phyloP scores from a whole-genome alignment of 2,329 filamentous ascomycete genomes.

The Phialemoniopsis sp. region DNA sequence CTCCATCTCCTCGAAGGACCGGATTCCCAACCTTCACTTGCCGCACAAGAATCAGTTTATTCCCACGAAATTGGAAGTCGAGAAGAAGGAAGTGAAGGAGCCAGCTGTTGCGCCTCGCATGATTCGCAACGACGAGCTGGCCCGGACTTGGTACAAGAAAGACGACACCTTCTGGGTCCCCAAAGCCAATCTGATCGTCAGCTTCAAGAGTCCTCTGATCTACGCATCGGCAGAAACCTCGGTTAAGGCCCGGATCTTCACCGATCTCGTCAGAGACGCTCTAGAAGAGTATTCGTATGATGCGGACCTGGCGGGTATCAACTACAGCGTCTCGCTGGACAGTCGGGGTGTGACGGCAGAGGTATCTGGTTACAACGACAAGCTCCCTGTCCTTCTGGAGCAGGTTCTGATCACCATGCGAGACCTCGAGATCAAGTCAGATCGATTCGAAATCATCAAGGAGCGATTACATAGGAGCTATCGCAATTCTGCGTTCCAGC shows the following conservation, averaged over 20 bases:
- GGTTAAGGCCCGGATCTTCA: constrained; percentile 76
- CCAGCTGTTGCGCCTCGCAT: constrained; percentile 72
- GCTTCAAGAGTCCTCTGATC: constrained; percentile 74
- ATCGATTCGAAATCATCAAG: constrained; percentile 87
- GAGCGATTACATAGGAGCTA: constrained; percentile 74
- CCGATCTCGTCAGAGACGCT: constrained; percentile 82
- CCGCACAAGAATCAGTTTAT: constrained; percentile 96
- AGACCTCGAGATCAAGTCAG: constrained; percentile 78
- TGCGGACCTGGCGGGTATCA: constrained; percentile 84
- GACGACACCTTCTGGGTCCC: constrained; percentile 98
- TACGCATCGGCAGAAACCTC: constrained; percentile 73
- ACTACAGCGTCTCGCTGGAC: constrained; percentile 74
- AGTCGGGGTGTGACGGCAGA: constrained; percentile 71
- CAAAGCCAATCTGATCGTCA: constrained; percentile 82
- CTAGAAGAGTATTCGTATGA: constrained; percentile 94
- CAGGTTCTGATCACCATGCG: constrained; percentile 83
- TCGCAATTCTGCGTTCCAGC: constrained; percentile 82
- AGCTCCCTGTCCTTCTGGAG: constrained; percentile 84
- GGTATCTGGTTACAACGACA: constrained; percentile 92
- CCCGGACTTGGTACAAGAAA: constrained; percentile 95
- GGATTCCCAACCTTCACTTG: constrained; percentile 72
- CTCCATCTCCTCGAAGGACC: constrained; percentile 48
- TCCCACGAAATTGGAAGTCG: constrained; percentile 86
- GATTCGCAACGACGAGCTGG: constrained; percentile 76
- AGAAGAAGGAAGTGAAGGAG: constrained; percentile 84